Evolutionary conservation across 1,139 yeast species (phyloP), one percentile per base, ranked within the genome.

Genomic region (Candida mesenterica): DNA sequence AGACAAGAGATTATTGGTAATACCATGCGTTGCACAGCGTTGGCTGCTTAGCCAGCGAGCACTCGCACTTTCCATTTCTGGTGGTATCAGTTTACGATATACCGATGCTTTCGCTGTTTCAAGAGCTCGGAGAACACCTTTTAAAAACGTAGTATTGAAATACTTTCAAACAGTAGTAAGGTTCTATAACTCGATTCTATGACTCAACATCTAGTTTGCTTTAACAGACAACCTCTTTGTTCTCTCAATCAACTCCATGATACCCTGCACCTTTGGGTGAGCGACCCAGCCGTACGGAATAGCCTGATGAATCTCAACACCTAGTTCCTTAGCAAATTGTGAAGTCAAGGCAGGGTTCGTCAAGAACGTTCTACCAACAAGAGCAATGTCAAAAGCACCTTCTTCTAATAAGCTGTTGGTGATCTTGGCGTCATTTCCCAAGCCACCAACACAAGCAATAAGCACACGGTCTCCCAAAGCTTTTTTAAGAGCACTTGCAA

Each of bases 241-340:
- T 31, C 42, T 36, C 20, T 24, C 23, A 14, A 41, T 39, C 32
- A 39, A 34, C 23, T 41, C 44, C 4, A 28, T 20, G 19, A 39
- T 39, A 7, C 30, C 34, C 13, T 30, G 22, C 5, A 20, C 32
- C 19, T 35, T 32, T 15, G 37, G 33, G 16, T 35, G 17, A 30
- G 31, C 30, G 5, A 32, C 37, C 65, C 69, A 66, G 3, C 59
- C 66, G 35, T 59, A 61, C 42, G 70, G 74, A 29, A 55, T 48
- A 4, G 72, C 59, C 44, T 62, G 59, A 38, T 68, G 58, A 9
- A 72, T 50, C 33, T 59, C 53, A 31, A 75, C 68, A 2, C 59
- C 71, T 33, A 75, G 57, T 31, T 71, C 65, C 32, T 71, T 68
- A 2, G 82, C 83, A 65, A 75, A 72, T 3, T 53, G 46, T 55